phyloP scores from a whole-genome alignment of 371 early-diverging fungal genomes.

The Rhizomucor pusillus region DNA sequence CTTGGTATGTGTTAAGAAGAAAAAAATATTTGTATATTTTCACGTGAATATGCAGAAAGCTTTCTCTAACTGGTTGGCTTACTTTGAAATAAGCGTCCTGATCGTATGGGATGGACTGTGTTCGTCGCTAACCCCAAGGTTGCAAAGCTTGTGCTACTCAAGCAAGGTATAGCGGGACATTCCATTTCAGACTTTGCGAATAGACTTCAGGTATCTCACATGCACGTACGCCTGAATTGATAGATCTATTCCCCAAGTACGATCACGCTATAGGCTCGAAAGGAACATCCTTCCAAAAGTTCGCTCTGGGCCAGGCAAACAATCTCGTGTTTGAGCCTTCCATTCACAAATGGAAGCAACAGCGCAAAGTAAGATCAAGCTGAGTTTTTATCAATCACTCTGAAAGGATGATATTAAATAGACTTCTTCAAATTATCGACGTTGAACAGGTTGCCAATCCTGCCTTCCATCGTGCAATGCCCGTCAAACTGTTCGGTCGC shows the following conservation, averaged over 20 bases:
- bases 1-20: slow-evolving; percentile 1
- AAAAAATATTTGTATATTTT: neutral
- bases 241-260: neutral
- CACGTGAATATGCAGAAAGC: neutral
- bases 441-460: slow-evolving; percentile 31
- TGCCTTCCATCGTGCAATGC: slow-evolving; percentile 41
- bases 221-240: no score
- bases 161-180: neutral
- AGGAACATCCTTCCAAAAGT: neutral
- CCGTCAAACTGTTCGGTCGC: slow-evolving; percentile 27
- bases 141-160: slow-evolving; percentile 15
- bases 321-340: neutral
- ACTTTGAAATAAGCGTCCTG: neutral
- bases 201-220: neutral
- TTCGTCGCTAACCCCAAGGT: slow-evolving; percentile 3
- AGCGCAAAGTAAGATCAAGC: slow-evolving; percentile 28
- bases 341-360: slow-evolving; percentile 17
- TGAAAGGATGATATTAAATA: no score
- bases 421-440: neutral
- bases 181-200: neutral
- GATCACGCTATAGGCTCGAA: neutral
- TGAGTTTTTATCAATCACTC: no score
- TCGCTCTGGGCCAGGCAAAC: neutral
- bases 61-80: neutral
- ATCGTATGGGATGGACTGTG: slow-evolving; percentile 1